Evolutionary conservation across 805 yeast genomes (phyloP), one percentile per base, ranked within the genome.

Genomic region (Ogataea ganodermae): DNA sequence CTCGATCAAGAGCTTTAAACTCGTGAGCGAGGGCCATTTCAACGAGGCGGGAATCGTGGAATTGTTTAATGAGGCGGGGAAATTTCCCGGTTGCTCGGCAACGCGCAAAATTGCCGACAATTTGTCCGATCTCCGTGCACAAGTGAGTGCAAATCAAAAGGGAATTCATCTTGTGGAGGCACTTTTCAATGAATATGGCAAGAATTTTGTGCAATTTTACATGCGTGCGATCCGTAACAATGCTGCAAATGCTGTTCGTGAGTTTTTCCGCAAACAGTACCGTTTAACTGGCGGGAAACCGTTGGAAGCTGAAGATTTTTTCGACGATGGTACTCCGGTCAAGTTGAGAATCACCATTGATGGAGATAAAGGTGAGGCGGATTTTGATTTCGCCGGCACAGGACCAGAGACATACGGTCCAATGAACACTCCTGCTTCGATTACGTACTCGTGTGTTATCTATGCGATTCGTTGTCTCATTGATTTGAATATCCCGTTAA

Each of bases 281-380:
- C 76, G 56, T 39, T 38, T 42, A 30, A 52, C 49, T 32, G 67
- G 56, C 5, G 61, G 63, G 16, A 46, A 56, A 21, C 68, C 69
- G 12, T 50, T 77, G 51, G 56, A 58, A 32, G 79, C 79, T 6
- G 59, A 65, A 24, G 84, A 79, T 43, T 65, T 70, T 48, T 68
- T 79, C 65, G 83, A 79, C 59, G 82, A 79, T 57, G 83, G 83
- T 26, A 73, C 82, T 2, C 66, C 73, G n/a, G 76, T 78, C 42
- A 59, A 72, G 13, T 64, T 77, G 20, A 66, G 62, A 16, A 67
- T 79, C 38, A 65, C 70, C 13, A 76, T 75, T 48, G 65, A 66
- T 44, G 65, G 65, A 13, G 67, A 66, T 18, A 62, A 69, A 18
- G 78, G 78, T 4, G 64, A 60, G 46, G 73, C 76, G 2, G 62